These are phyloP conservation scores for Dioscorea dumetorum DNA, from an alignment of 106 monocot species.

Conservation along the genomic window DNA sequence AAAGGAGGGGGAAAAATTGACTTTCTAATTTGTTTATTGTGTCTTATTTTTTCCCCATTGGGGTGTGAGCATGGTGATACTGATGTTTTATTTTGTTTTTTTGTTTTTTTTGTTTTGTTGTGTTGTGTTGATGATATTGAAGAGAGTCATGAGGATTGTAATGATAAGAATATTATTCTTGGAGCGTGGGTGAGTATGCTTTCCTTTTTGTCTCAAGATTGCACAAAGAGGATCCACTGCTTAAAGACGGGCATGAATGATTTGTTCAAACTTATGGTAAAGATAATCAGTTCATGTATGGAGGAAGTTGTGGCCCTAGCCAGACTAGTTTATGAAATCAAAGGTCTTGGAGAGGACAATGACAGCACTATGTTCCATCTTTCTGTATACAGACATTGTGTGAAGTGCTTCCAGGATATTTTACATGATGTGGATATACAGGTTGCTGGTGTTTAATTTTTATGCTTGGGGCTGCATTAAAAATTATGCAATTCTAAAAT, in stretches of 20 bases:
- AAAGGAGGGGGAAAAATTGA: too few relatives aligned
- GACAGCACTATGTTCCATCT: slow-evolving; percentile 13
- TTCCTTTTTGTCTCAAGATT: slow-evolving; percentile 39
- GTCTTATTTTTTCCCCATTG: too few relatives aligned
- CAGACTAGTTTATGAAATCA: slow-evolving; percentile 41
- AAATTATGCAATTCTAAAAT: too few relatives aligned
- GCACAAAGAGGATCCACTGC: slow-evolving; percentile 33
- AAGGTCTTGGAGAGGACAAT: slow-evolving; percentile 12
- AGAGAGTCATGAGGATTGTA: slow-evolving; percentile 17
- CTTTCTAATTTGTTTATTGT: too few relatives aligned
- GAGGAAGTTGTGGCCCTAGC: slow-evolving; percentile 58
- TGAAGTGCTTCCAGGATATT: slow-evolving; percentile 32
- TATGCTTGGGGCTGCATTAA: too few relatives aligned
- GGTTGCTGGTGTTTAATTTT: slow-evolving; percentile 22
- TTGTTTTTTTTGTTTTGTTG: neutral
- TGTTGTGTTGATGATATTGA: slow-evolving; percentile 41
- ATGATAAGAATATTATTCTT: slow-evolving; percentile 13
- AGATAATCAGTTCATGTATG: slow-evolving; percentile 61
- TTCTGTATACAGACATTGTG: slow-evolving; percentile 35
- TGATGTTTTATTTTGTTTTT: neutral
- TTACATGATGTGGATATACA: slow-evolving; percentile 41
- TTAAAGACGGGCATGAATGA: slow-evolving; percentile 35
- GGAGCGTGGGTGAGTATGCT: slow-evolving; percentile 39
- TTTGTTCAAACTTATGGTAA: slow-evolving; percentile 42
- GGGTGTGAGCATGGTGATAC: too few relatives aligned